phyloP scores from a whole-genome alignment of 2,329 filamentous ascomycete species.

The Teratosphaeriaceae sp. region DNA sequence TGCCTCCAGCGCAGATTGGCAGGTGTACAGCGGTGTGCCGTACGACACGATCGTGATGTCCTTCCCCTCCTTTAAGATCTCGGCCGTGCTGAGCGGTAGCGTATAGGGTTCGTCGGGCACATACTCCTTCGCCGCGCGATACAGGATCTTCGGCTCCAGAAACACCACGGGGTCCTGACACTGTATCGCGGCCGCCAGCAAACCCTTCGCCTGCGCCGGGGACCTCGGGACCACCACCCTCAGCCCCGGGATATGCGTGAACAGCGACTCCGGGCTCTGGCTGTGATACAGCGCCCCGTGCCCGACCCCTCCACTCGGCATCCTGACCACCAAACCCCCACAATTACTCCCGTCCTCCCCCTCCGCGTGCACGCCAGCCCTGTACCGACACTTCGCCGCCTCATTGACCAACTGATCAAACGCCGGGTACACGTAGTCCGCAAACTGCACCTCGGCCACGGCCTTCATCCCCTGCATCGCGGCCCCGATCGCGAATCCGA shows the following conservation, averaged over 20 bases:
- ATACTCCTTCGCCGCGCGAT: slow-evolving; percentile 85
- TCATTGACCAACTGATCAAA: slow-evolving; percentile 95
- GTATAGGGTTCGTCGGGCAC: slow-evolving; percentile 75
- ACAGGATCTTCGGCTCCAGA: slow-evolving; percentile 90
- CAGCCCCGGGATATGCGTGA: slow-evolving; percentile 80
- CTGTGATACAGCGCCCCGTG: slow-evolving; percentile 86
- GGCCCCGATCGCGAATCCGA: slow-evolving; percentile 86
- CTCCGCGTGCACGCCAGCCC: slow-evolving; percentile 51
- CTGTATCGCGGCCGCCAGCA: slow-evolving; percentile 69
- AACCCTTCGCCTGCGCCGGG: slow-evolving; percentile 80
- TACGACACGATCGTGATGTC: slow-evolving; percentile 83
- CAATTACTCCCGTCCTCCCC: slow-evolving; percentile 38
- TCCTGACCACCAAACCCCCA: slow-evolving; percentile 77
- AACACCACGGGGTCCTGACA: slow-evolving; percentile 84
- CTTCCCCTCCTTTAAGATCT: slow-evolving; percentile 71
- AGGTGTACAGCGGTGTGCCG: slow-evolving; percentile 82
- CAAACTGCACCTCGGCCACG: slow-evolving; percentile 92
- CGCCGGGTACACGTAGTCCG: slow-evolving; percentile 87
- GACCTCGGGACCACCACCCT: slow-evolving; percentile 81
- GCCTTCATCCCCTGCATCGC: slow-evolving; percentile 89
- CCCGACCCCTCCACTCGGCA: slow-evolving; percentile 85
- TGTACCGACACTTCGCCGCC: slow-evolving; percentile 79
- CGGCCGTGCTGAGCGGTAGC: slow-evolving; percentile 79
- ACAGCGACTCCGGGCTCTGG: slow-evolving; percentile 81
- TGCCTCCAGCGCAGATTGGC: slow-evolving; percentile 66